A percentile compares a stretch with the other conserved stretches of the same genome.
Evolutionary conservation across 176 grass and related monocot genomes (phyloP).

Genomic region (Elymus sibiricus): DNA sequence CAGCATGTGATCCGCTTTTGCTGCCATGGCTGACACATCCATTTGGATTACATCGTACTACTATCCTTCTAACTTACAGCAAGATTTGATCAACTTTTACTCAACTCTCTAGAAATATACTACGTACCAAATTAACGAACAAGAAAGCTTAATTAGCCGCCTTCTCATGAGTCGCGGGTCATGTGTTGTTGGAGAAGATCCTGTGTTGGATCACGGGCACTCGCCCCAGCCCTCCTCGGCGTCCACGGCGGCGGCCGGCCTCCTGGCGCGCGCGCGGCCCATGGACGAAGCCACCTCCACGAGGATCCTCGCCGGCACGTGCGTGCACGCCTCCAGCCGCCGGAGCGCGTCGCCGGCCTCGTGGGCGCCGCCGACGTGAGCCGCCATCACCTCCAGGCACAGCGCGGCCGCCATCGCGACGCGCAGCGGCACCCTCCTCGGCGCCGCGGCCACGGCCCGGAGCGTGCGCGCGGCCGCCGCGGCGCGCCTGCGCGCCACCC

Average conservation of each 20-base stretch:
- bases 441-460: neutral
- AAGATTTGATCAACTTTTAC: neutral
- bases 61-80: neutral
- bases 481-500: neutral
- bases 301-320: constrained; percentile 35
- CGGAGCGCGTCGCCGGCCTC: constrained; percentile 1
- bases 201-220: constrained; percentile 13
- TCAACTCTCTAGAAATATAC: neutral
- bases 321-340: constrained; percentile 42
- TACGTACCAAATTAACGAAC: neutral
- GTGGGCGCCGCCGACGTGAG: neutral
- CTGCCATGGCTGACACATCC: neutral
- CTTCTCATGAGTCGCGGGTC: neutral
- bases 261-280: constrained; percentile 26
- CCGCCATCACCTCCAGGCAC: constrained; percentile 25
- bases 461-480: constrained; percentile 7
- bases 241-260: constrained; percentile 11
- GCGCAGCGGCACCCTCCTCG: neutral
- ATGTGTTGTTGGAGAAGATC: neutral
- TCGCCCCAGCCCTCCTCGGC: constrained; percentile 62
- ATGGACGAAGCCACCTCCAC: constrained; percentile 24
- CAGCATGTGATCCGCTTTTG: neutral
- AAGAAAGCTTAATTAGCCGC: neutral
- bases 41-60: neutral
- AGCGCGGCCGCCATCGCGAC: constrained; percentile 47